Conservation (phyloP, 2,329 filamentous ascomycete genomes). For the Fusarium irregulare region DNA sequence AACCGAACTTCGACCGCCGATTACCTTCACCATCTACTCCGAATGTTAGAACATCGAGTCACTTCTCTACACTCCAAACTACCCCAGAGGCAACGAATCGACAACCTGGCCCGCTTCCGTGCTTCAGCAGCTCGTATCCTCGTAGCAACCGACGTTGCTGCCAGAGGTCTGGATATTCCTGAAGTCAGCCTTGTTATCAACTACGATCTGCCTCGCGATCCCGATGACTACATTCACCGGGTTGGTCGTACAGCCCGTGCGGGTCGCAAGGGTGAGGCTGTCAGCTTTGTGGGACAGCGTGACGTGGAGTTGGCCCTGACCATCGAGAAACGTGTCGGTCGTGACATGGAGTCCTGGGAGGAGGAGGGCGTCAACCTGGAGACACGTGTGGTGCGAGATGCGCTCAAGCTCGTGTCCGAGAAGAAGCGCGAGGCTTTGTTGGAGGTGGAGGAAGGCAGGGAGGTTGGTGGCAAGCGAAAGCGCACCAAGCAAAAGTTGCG, state of each 20-base stretch:
- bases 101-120: constrained; percentile 91
- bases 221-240: constrained; percentile 96
- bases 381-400: constrained; percentile 84
- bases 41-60: constrained; percentile 87
- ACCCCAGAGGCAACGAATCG: constrained; percentile 83
- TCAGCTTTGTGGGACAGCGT: constrained; percentile 91
- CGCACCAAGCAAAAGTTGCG: constrained; percentile 68
- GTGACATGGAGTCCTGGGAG: constrained; percentile 83
- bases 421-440: constrained; percentile 93
- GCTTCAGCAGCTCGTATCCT: constrained; percentile 89
- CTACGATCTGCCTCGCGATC: constrained; percentile 95
- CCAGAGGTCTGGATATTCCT: constrained; percentile 93
- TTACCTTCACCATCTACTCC: constrained; percentile 87
- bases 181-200: constrained; percentile 92
- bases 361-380: constrained; percentile 97
- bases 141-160: constrained; percentile 94
- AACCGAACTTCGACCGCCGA: constrained; percentile 92
- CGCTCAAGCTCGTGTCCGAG: constrained; percentile 90
- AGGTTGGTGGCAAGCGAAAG: constrained; percentile 88
- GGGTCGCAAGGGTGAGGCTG: constrained; percentile 81
- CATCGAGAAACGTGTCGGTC: constrained; percentile 85
- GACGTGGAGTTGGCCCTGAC: constrained; percentile 92
- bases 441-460: constrained; percentile 90
- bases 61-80: constrained; percentile 91
- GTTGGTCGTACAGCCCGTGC: constrained; percentile 96